Base-by-base conservation (phyloP, 2,329 filamentous ascomycete species). In the Fusarium sp. region DNA sequence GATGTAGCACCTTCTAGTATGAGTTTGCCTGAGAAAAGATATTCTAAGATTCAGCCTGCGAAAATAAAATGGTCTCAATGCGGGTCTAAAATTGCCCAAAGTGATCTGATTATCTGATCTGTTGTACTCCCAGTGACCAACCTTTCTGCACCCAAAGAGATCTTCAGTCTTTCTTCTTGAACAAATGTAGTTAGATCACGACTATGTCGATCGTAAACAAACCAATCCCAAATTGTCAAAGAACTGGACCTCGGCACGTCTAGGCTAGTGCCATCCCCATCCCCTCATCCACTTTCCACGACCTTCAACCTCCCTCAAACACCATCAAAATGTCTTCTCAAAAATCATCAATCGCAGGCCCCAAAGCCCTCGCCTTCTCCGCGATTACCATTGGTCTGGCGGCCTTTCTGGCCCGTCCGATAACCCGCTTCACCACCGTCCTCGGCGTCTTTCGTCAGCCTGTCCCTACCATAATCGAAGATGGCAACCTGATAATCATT, bases 401-500 rank as follows among this genome's bases (percentile, higher is more conserved):
- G 1, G 7, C 54, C 3, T n/a, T 63, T 12, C 30, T 67, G 4
- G 57, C 57, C 0, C 42, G 27, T 0, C 64, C 65, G 6, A 27
- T 67, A 6, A 52, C 20, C 4, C 63, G 57, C 10, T 37, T 49
- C 22, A 42, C 63, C 2, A 64, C 60, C 1, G 73, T 80, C 1
- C 25, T 75, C 1, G 80, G 80, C 13, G 16, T 78, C 7, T 75
- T 77, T 29, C 75, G 79, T 16, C 56, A 54, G 11, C 67, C 69
- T 5, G 54, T 42, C 7, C 75, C 70, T 14, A 78, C 74, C 0
- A 18, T 60, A 1, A n/a, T 77, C 7, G 29, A 61, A 7, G 49
- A 69, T 8, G 42, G 58, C 4, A 65, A 78, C 6, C 72, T 86
- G 2, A 70, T 81, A 8, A 65, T 73, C 12, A 86, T 90, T 12